Evolutionary conservation across 306 rosid species (phyloP).

Genomic region (Albizia julibrissin): DNA sequence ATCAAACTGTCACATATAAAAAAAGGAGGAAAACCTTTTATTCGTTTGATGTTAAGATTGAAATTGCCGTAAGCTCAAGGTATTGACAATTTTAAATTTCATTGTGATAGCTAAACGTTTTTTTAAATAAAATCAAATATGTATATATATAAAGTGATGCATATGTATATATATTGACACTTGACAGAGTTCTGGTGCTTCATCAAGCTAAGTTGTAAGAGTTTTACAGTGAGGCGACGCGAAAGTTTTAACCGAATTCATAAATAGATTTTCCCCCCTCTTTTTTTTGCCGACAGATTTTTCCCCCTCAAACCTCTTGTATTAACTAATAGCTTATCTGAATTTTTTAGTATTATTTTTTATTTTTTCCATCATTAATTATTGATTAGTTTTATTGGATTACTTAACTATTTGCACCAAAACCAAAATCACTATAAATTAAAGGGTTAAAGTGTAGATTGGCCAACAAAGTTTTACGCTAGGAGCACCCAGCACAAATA

Average conservation of each 20-base stretch:
- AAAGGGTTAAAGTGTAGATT: too few relatives aligned
- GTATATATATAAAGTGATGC: neutral
- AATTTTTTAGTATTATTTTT: too few relatives aligned
- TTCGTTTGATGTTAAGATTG: neutral
- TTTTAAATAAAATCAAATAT: neutral
- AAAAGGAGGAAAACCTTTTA: neutral
- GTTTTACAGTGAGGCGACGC: neutral
- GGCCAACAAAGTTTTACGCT: too few relatives aligned
- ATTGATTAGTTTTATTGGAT: too few relatives aligned
- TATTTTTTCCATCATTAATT: too few relatives aligned
- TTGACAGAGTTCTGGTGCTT: neutral
- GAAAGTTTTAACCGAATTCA: neutral
- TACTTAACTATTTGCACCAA: too few relatives aligned
- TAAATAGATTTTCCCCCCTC: neutral
- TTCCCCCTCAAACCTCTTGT: neutral
- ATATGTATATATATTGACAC: neutral
- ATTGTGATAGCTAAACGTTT: neutral
- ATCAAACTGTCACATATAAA: neutral
- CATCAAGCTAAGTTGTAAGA: neutral
- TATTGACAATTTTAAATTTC: neutral
- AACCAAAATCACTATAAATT: too few relatives aligned
- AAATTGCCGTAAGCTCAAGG: neutral
- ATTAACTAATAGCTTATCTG: too few relatives aligned
- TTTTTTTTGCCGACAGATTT: too few relatives aligned
- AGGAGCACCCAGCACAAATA: too few relatives aligned